A percentile compares a stretch with the other conserved stretches of the same genome.
phyloP scores from a whole-genome alignment of 495 filamentous ascomycete genomes.

The Podospora conica region DNA sequence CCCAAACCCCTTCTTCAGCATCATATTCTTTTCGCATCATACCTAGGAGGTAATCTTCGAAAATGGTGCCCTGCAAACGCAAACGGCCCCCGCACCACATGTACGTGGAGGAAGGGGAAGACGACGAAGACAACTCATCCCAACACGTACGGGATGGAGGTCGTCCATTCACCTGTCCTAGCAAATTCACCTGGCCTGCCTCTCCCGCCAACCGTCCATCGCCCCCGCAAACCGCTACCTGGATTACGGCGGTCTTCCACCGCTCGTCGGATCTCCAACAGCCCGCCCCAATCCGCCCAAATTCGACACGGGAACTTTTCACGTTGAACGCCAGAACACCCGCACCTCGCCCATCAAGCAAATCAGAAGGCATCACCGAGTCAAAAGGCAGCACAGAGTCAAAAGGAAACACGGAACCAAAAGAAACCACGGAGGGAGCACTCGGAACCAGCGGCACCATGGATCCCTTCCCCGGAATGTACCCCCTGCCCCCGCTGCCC shows the following conservation, averaged over 20 bases:
- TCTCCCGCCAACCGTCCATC: neutral
- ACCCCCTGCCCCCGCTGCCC: neutral
- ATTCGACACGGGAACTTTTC: too few relatives aligned
- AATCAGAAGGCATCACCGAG: too few relatives aligned
- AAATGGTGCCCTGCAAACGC: neutral
- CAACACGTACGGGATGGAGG: neutral
- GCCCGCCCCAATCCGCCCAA: too few relatives aligned
- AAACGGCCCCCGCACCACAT: neutral
- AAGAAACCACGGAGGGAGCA: neutral
- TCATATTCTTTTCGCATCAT: neutral
- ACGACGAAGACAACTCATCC: neutral
- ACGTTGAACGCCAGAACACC: too few relatives aligned
- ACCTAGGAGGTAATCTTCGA: too few relatives aligned
- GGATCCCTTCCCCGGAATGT: neutral
- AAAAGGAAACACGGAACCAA: too few relatives aligned
- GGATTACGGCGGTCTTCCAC: too few relatives aligned
- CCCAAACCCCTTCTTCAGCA: neutral
- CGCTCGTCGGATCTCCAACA: too few relatives aligned
- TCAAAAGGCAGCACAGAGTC: too few relatives aligned
- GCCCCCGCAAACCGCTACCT: too few relatives aligned
- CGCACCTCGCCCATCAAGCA: too few relatives aligned
- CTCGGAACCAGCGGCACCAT: neutral
- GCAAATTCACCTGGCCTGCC: neutral
- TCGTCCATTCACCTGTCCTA: neutral
- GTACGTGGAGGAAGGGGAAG: neutral